Base-by-base conservation (phyloP, 176 grass and related monocot genomes). In the Triticum monococcum region DNA sequence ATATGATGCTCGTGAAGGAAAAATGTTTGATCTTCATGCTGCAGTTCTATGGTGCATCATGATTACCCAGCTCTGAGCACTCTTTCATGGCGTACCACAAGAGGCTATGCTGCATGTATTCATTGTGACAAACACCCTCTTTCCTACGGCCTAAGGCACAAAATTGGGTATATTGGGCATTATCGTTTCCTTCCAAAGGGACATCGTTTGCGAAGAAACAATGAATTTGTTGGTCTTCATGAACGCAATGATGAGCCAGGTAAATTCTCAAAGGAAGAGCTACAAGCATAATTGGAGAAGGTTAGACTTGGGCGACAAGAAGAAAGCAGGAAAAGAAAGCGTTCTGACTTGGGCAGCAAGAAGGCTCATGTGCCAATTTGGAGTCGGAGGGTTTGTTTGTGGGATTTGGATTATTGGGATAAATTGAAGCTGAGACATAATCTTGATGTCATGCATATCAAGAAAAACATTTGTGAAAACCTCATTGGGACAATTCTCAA, bases 391-490 rank as follows among this genome's bases (percentile, higher is more conserved):
- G 68, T 38, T 36, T 80, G 23, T 8, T 65, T 37, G 63, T 9
- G 37, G 78, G 59, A 82, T 72, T 82, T 82, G 78, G 46, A 82
- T 64, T n/a, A 87, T 81, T 41, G 80, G 68, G 23, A 54, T 36
- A 24, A 71, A 14, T 36, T 79, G 52, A 57, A 57, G 17, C 14
- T 57, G 52, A 57, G 16, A 36, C 75, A 80, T 33, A 86, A 86
- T 48, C 75, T 86, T 18, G 84, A 86, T 79, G 75, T 70, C 36
- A 87, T 76, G 84, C 75, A 86, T 28, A 79, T 80, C 10, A 62
- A 86, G 40, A 86, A 86, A 16, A 86, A 86, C 26, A 79, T 86
- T 38, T 72, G 37, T 33, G 87, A 84, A 14, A 26, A 64, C 12
- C 23, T 80, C n/a, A 43, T 28, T 83, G 33, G 11, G 64, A 80